phyloP scores from a whole-genome alignment of 2,329 filamentous ascomycete species.

The Orbilia oligospora region DNA sequence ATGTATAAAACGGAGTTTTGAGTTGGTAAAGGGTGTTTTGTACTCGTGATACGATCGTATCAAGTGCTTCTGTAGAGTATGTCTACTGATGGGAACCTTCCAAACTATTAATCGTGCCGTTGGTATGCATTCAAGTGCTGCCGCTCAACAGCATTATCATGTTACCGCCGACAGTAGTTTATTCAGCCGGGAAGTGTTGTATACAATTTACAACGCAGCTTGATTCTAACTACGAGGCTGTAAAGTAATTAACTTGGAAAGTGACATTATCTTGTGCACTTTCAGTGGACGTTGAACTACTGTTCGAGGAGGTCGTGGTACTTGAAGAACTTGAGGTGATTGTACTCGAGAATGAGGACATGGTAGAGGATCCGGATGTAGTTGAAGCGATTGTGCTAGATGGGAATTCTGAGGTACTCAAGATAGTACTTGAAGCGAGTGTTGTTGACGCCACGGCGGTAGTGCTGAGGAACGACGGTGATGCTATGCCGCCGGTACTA shows the following conservation, averaged over 20 bases:
- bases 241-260: constrained; percentile 19
- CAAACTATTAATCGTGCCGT: background rate
- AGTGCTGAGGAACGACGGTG: background rate
- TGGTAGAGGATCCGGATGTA: background rate
- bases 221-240: too few species aligned
- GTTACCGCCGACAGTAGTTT: background rate
- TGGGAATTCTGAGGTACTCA: background rate
- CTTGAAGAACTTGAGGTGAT: constrained; percentile 1
- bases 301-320: constrained; percentile 1
- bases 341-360: background rate
- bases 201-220: background rate
- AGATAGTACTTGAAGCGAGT: background rate
- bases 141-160: constrained; percentile 1
- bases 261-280: constrained; percentile 20
- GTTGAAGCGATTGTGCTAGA: background rate
- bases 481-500: background rate
- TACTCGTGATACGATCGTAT: background rate
- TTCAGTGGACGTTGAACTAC: background rate
- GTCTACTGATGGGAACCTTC: background rate
- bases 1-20: too few species aligned
- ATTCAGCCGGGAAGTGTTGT: background rate
- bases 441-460: background rate
- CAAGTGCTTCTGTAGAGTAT: background rate
- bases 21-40: background rate
- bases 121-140: background rate